These are phyloP conservation scores for Pichia norvegensis DNA, from an alignment of 1,139 yeast species.

Conservation along the genomic window DNA sequence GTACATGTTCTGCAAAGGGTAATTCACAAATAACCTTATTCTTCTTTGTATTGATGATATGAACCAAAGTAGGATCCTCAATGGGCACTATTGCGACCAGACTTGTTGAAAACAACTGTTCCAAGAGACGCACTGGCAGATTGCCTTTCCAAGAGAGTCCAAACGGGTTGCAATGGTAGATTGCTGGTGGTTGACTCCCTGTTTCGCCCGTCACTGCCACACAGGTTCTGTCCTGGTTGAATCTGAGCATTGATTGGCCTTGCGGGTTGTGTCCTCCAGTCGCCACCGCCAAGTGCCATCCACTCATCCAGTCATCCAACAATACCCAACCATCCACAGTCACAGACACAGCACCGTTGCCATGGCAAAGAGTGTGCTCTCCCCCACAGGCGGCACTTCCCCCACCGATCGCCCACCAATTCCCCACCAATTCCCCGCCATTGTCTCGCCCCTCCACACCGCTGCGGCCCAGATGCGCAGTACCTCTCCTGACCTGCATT, in stretches of 20 bases:
- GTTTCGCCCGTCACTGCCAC: conserved; percentile 70
- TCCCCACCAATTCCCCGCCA: no score
- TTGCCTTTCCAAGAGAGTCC: conserved; percentile 55
- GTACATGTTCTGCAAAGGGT: conserved; percentile 77
- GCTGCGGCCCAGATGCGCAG: no score
- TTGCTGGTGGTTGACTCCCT: conserved; percentile 59
- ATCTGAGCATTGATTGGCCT: conserved; percentile 42
- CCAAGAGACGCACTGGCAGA: conserved; percentile 65
- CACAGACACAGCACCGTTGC: no score
- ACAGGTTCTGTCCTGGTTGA: conserved; percentile 89
- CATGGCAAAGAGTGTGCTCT: no score
- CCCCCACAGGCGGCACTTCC: no score
- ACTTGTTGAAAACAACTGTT: conserved; percentile 88
- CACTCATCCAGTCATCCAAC: no score
- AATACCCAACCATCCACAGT: no score
- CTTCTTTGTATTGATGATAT: conserved; percentile 54
- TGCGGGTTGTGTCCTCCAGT: no score
- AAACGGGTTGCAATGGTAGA: conserved; percentile 85
- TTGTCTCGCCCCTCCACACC: no score
- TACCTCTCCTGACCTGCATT: no score
- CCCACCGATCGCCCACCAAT: no score
- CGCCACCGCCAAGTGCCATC: no score
- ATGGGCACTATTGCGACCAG: conserved; percentile 73
- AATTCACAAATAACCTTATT: conserved; percentile 59
- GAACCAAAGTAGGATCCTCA: conserved; percentile 36